Base-by-base conservation (phyloP, 768 basidiomycete genomes). In the Boletus speciosus region DNA sequence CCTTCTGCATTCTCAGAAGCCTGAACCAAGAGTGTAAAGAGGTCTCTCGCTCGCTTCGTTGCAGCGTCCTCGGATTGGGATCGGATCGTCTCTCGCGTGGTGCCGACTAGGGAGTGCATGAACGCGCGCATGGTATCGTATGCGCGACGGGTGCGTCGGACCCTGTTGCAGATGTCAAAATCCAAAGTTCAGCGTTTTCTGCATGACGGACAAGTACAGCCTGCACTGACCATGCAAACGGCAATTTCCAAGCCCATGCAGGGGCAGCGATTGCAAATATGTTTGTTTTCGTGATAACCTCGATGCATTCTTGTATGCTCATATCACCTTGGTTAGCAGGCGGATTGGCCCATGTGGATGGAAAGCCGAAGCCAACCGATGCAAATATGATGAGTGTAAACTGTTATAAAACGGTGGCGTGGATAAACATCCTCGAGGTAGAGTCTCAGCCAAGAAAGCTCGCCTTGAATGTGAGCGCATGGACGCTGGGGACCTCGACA, bases 341-440 rank as follows among this genome's bases (percentile, higher is more conserved):
- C 2, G 52, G 51, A 29, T 56, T 42, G 10, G 37, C 25, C 64
- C 66, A 66, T 32, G 57, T 55, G 47, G 59, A 63, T 36, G 64
- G 59, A 41, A 68, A 43, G 25, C 65, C 61, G 19, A 68, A 68
- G 25, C 61, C 61, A 29, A 54, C 62, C 3, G 61, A 66, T 12
- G 64, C 56, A 43, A 66, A 55, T 21, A 68, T 58, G 21, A 52
- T 57, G 41, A 66, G 54, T 14, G 57, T 55, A 15, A 63, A 66
- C 60, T 67, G 32, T 39, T 27, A 23, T 37, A 19, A 48, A 14
- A 5, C 43, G 11, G 21, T 2, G 5, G 16, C 9, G 37, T 23
- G 31, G 10, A 4, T 36, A 4, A 12, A 35, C 23, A 21, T 44
- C 27, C 15, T 25, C 15, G 9, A 44, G 23, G 8, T 25, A 23